Evolutionary conservation across 495 filamentous ascomycete species (phyloP).

Genomic region (Talaromyces nanjingensis): DNA sequence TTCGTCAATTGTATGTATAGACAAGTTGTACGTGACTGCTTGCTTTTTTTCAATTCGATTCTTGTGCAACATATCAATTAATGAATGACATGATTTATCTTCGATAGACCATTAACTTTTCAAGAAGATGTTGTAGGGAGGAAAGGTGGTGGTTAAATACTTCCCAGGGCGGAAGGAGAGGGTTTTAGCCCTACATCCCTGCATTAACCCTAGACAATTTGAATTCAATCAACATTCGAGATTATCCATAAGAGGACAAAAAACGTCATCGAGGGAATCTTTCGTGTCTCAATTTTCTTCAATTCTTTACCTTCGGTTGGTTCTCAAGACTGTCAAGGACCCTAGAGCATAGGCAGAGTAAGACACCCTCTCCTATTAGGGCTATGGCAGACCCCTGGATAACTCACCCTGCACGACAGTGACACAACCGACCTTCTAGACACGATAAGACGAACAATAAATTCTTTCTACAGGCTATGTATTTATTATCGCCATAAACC

Average conservation of each 20-base stretch:
- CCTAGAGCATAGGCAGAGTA: neutral
- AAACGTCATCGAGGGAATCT: neutral
- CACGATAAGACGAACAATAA: neutral
- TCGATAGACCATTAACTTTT: neutral
- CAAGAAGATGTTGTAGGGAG: too few species aligned
- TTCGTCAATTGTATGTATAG: neutral
- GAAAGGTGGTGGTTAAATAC: neutral
- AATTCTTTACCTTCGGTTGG: neutral
- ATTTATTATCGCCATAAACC: neutral
- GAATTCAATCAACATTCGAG: neutral
- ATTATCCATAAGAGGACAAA: neutral
- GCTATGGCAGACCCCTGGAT: neutral
- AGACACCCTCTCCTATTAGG: neutral
- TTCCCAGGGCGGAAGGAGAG: neutral
- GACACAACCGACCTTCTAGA: neutral
- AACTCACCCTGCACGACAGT: neutral
- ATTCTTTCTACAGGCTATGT: neutral
- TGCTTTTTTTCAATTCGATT: slow-evolving; percentile 1
- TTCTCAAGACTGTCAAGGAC: neutral
- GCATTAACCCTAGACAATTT: neutral
- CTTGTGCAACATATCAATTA: slow-evolving; percentile 5
- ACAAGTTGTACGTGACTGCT: neutral
- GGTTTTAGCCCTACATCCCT: neutral
- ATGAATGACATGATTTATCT: neutral
- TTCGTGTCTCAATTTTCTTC: neutral